Evolutionary conservation across 768 basidiomycete species (phyloP), one percentile per base, ranked within the genome.

Genomic region (Termitomyces sp.): DNA sequence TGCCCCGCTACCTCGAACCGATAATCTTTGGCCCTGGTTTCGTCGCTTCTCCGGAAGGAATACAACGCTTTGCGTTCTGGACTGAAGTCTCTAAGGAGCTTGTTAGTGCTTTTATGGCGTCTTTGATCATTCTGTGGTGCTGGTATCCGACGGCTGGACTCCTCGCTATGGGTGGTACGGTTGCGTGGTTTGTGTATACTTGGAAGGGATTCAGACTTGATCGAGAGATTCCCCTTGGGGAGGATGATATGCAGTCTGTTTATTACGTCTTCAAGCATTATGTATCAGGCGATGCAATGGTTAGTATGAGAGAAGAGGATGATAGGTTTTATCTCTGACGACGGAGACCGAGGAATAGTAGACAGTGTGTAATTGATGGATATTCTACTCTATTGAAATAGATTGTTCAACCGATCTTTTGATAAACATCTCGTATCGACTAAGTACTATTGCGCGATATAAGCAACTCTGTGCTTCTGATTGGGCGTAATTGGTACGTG

Each of bases 1-100:
- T 62, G 45, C 77, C 78, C 0, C 59, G 63, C 21, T 58, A 70
- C 54, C 68, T 79, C 52, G 72, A 75, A 41, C 49, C 52, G 21
- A 55, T 79, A 44, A 63, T 73, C 3, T 78, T 78, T 59, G 58
- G 63, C 5, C 56, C 66, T 16, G 75, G 75, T 21, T 75, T 70
- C 52, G 49, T 66, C 45, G 42, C 62, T 5, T 60, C 68, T 16
- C 62, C 62, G 14, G 50, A 43, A 30, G 71, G 70, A 9, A 75
- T 79, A 32, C 70, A 64, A 34, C 73, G 76, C 35, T 78, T 73
- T 59, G 72, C 73, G 4, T 70, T 77, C 57, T 78, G 72, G 72
- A 70, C 72, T 5, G 69, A 75, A 37, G 68, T 69, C 53, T 73
- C 70, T 1, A 63, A 70, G 48, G 68, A 73, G n/a, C 72, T 77